These are phyloP conservation scores for Yamadazyma songkhlaensis DNA, from an alignment of 1,139 yeast genomes.

Conservation along the genomic window DNA sequence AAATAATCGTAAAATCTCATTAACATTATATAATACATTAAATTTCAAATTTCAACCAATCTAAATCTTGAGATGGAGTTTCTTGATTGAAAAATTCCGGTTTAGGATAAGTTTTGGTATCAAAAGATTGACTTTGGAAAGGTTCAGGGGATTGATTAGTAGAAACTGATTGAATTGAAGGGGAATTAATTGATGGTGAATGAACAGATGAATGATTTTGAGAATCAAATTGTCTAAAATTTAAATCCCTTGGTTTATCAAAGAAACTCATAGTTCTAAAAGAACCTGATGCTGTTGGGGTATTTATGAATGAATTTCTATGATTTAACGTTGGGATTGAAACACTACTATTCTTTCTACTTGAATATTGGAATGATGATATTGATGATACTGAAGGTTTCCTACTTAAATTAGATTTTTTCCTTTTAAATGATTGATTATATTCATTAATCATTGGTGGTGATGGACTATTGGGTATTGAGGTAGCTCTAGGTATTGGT, in stretches of 20 bases:
- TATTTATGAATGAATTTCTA: slow-evolving; percentile 17
- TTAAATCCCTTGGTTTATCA: slow-evolving; percentile 17
- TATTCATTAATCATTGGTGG: slow-evolving; percentile 22
- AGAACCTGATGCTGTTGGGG: slow-evolving; percentile 6
- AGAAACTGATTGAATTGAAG: slow-evolving; percentile 5
- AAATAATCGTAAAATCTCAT: slow-evolving; percentile 1
- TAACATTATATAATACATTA: slow-evolving; percentile 15
- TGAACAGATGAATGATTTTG: slow-evolving; percentile 8
- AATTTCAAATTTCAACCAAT: slow-evolving; percentile 48
- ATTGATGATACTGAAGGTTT: slow-evolving; percentile 15
- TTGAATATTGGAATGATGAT: slow-evolving; percentile 15
- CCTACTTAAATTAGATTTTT: slow-evolving; percentile 33
- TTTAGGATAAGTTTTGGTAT: slow-evolving; percentile 5
- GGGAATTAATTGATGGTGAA: slow-evolving; percentile 7
- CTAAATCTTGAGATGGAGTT: slow-evolving; percentile 29
- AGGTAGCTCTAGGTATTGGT: slow-evolving; percentile 22
- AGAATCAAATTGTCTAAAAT: slow-evolving; percentile 2
- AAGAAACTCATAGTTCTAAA: slow-evolving; percentile 25
- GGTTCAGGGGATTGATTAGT: background rate
- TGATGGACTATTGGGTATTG: slow-evolving; percentile 17
- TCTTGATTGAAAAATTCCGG: slow-evolving; percentile 8
- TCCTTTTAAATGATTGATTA: slow-evolving; percentile 40
- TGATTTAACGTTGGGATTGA: slow-evolving; percentile 16
- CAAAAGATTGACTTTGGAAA: slow-evolving; percentile 2
- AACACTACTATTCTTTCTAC: slow-evolving; percentile 10